Conservation (phyloP, 768 basidiomycete genomes). For the Hysterangium stoloniferum region DNA sequence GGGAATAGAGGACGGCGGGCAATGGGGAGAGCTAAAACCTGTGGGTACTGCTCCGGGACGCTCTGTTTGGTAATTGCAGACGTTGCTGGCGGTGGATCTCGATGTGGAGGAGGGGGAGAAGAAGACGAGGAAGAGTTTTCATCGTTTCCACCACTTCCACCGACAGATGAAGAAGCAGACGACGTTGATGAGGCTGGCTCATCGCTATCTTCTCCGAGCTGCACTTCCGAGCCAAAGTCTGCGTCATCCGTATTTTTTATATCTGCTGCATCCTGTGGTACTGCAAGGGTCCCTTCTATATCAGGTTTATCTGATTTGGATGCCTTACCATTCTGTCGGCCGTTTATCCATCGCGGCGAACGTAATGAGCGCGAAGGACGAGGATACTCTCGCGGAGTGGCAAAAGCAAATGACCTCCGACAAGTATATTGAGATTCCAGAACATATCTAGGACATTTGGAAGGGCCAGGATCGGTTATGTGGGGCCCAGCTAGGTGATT, state of each 20-base stretch:
- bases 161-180: conserved; percentile 35
- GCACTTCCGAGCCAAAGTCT: conserved; percentile 15
- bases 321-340: conserved; percentile 16
- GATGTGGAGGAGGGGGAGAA: conserved; percentile 14
- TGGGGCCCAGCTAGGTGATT: neutral
- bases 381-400: conserved; percentile 12
- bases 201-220: conserved; percentile 26
- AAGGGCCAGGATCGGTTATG: neutral
- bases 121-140: conserved; percentile 32
- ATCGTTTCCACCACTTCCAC: conserved; percentile 23
- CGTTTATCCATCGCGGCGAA: conserved; percentile 34
- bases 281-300: conserved; percentile 19
- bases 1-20: conserved; percentile 94
- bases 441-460: neutral
- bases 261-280: conserved; percentile 17
- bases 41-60: conserved; percentile 86
- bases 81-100: conserved; percentile 29
- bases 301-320: conserved; percentile 17
- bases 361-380: conserved; percentile 26
- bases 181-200: conserved; percentile 22
- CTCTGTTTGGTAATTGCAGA: conserved; percentile 73
- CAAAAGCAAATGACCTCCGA: conserved; percentile 1
- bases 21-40: conserved; percentile 91
- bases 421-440: neutral
- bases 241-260: conserved; percentile 9